phyloP scores from a whole-genome alignment of 78 protist genomes.

The Reticulomyxa filosa region DNA sequence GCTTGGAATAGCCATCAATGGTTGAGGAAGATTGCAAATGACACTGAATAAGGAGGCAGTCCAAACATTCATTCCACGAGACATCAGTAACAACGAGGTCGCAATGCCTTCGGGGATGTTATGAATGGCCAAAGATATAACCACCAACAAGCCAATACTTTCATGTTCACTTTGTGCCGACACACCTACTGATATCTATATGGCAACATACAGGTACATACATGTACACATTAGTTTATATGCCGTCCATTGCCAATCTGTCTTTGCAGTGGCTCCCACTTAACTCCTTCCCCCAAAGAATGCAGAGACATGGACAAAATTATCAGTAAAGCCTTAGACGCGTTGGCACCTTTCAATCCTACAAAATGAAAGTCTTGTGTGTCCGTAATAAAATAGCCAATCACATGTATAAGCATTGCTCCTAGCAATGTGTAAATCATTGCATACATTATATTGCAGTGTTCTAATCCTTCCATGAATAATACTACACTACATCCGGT shows the following conservation, averaged over 20 bases:
- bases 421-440: too few species aligned
- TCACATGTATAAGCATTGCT: too few species aligned
- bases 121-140: conserved; percentile 15
- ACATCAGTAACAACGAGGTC: conserved; percentile 10
- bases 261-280: too few species aligned
- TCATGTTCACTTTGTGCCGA: background rate
- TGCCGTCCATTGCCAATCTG: too few species aligned
- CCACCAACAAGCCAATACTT: conserved; percentile 6
- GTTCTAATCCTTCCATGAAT: too few species aligned
- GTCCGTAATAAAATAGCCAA: too few species aligned
- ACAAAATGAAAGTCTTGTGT: background rate
- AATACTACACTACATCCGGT: too few species aligned
- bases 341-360: background rate
- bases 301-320: conserved; percentile 19
- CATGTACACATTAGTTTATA: too few species aligned
- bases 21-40: conserved; percentile 15
- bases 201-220: too few species aligned
- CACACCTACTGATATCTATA: too few species aligned
- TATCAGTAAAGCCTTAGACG: conserved; percentile 13
- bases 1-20: conserved; percentile 25
- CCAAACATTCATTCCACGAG: background rate
- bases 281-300: conserved; percentile 25
- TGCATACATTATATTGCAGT: too few species aligned
- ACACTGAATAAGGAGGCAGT: background rate
- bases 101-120: conserved; percentile 33